Base-by-base conservation (phyloP, 768 basidiomycete species). In the Podaxis rugospora region DNA sequence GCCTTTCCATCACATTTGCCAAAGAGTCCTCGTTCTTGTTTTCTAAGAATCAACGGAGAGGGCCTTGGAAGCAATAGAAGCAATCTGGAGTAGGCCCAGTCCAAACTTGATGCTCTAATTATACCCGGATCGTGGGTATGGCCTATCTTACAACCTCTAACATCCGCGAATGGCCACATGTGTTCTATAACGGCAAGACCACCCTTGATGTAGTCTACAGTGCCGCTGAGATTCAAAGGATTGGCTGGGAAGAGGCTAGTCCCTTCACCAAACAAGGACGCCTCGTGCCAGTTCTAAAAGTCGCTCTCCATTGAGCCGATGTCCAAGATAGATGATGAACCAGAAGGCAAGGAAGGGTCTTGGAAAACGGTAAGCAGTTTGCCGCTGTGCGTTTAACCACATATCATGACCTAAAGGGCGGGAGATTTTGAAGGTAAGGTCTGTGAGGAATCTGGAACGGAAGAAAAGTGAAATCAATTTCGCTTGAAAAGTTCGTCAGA, bases 11-110 rank as follows among this genome's bases (percentile, higher is more conserved):
- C n/a, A 55, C 13, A 44, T 44, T 25, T 7, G 42, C 14, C 35
- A 47, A 25, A 28, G 18, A 35, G 28, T 36, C 27, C 7, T 14
- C 5, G 56, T 58, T 51, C 49, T 23, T 36, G n/a, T 50, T 58
- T 50, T 51, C 35, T 27, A 51, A 58, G 49, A 51, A 50, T 42
- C 42, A 14, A 11, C 3, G 18, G 21, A 27, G 25, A 49, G 18
- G 21, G 4, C 25, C 25, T 49, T 53, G 59, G 58, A 25, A 32
- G 42, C 46, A 50, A 58, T 58, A 50, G 57, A 58, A 58, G 57
- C 57, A 37, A 50, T 27, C 28, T 11, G 35, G 35, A 4, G 36
- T 54, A 40, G 37, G 18, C 52, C 52, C 52, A 42, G 27, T 21
- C 35, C 37, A 53, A 53, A 36, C 28, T n/a, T 6, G 47, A 59